Evolutionary conservation across 1,284 basidiomycete genomes (phyloP).

Genomic region (Moesziomyces antarcticus): DNA sequence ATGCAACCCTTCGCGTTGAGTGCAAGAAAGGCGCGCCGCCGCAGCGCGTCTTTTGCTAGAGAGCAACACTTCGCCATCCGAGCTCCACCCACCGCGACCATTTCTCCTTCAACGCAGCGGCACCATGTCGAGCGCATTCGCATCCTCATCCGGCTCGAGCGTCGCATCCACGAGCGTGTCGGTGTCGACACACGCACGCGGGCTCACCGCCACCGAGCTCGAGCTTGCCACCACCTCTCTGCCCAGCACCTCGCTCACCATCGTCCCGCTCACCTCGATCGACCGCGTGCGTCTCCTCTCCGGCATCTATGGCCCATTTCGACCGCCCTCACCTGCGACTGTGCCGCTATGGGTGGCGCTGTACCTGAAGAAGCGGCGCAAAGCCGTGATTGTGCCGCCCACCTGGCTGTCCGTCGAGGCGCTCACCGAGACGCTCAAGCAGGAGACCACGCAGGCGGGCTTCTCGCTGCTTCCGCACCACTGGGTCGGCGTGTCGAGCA

Average conservation of each 20-base stretch:
- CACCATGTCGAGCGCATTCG: slow-evolving; percentile 15
- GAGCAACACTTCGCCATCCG: slow-evolving; percentile 22
- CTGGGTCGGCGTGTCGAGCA: slow-evolving; percentile 41
- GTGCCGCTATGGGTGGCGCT: slow-evolving; percentile 95
- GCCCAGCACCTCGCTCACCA: slow-evolving; percentile 45
- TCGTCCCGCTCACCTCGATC: slow-evolving; percentile 60
- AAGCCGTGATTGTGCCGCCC: slow-evolving; percentile 89
- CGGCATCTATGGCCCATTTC: slow-evolving; percentile 82
- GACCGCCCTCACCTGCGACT: slow-evolving; percentile 82
- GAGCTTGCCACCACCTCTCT: slow-evolving; percentile 51
- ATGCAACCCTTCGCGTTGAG: slow-evolving; percentile 22
- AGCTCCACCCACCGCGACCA: neutral
- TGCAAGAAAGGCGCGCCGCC: slow-evolving; percentile 8
- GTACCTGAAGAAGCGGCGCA: slow-evolving; percentile 90
- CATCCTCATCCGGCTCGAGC: slow-evolving; percentile 9
- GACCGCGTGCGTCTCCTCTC: slow-evolving; percentile 62
- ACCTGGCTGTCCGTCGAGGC: slow-evolving; percentile 86
- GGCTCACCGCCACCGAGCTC: slow-evolving; percentile 22
- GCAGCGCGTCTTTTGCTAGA: slow-evolving; percentile 4
- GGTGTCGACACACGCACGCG: slow-evolving; percentile 19
- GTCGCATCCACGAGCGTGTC: slow-evolving; percentile 20
- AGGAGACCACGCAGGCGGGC: slow-evolving; percentile 58
- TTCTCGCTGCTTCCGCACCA: slow-evolving; percentile 69
- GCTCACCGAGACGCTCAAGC: slow-evolving; percentile 73
- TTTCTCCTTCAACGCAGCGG: neutral